phyloP scores from a whole-genome alignment of 306 rosid genomes.

The Astragalus membranaceus region DNA sequence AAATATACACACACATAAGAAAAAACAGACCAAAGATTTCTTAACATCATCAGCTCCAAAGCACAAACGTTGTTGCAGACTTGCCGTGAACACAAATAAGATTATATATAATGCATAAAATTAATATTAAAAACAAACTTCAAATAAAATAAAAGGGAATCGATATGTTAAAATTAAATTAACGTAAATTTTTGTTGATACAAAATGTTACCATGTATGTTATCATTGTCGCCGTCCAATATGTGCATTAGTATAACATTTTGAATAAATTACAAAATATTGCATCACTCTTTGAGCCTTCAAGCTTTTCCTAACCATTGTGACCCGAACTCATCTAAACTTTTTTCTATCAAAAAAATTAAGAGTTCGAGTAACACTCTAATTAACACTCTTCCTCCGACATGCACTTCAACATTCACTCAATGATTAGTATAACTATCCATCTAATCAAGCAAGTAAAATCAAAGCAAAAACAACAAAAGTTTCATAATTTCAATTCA shows the following conservation, averaged over 20 bases:
- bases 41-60: background rate
- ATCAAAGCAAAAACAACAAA: background rate
- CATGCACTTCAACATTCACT: too few relatives aligned
- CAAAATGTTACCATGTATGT: background rate
- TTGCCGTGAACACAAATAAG: background rate
- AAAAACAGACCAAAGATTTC: background rate
- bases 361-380: too few relatives aligned
- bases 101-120: background rate
- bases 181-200: background rate
- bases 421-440: background rate
- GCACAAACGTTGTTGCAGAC: background rate
- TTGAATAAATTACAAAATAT: too few relatives aligned
- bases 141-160: background rate
- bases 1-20: too few relatives aligned
- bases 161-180: background rate
- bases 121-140: background rate
- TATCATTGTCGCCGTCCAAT: background rate
- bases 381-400: too few relatives aligned
- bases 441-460: background rate
- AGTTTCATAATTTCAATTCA: background rate
- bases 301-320: too few relatives aligned
- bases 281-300: too few relatives aligned
- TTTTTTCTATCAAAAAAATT: too few relatives aligned
- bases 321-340: too few relatives aligned
- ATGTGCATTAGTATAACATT: background rate